Evolutionary conservation across 1,139 yeast species (phyloP), one percentile per base, ranked within the genome.

Genomic region (Yamadazyma kanchanaburiensis): DNA sequence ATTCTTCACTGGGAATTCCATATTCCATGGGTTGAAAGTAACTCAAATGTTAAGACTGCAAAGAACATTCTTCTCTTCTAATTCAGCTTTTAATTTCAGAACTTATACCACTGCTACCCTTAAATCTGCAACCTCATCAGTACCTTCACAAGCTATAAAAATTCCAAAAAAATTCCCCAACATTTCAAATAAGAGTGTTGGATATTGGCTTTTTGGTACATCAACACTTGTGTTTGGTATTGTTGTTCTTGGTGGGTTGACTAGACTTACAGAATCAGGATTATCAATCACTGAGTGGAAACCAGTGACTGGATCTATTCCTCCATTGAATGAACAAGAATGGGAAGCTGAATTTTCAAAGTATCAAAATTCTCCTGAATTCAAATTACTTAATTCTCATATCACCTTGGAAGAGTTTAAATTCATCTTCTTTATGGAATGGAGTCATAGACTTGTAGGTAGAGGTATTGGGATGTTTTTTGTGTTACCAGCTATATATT

Each of bases 241-340:
- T 38, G 97, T 91, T 11, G 82, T 94, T n/a, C 68, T 94, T 5
- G 99, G 98, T 29, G 99, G 99, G 0, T 70, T 94, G 30, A 94
- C 98, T 0, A 73, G 99, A 48, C 68, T 94, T 28, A 94, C 98
- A 0, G 98, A 94, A 53, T 85, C 95, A 2, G 99, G 98, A 0
- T 67, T 94, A 28, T 85, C 95, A 27, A 94, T 94, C 52, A 91
- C 98, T 1, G 98, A 94, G 57, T 94, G 99, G 99, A 86, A 80
- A 54, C 99, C 99, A 1, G 89, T 94, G 19, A 88, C 98, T 0
- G 99, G 99, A 24, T 64, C 94, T 3, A 57, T 94, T 12, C 98
- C 98, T 5, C 98, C 98, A 1, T 52, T 85, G 50, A 75, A 64
- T 32, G 78, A 85, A 49, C 61, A 62, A 27, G 89, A 89, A 40